These are phyloP conservation scores for Yamadazyma scolyti DNA, from an alignment of 805 yeast species.

Conservation along the genomic window DNA sequence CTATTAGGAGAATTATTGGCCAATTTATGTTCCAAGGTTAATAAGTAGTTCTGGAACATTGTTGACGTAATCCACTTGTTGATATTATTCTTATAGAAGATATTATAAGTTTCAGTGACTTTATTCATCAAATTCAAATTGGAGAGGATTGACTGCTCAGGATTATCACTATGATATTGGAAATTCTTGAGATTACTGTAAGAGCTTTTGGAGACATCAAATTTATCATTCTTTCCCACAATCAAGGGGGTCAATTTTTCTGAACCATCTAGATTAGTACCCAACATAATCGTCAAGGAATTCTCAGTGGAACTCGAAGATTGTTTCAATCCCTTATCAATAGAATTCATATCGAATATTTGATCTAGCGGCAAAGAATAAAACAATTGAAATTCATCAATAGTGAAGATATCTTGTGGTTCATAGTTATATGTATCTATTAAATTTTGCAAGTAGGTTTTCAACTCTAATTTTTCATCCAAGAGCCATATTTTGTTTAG, in stretches of 20 bases:
- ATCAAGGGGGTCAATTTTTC: slow-evolving; percentile 60
- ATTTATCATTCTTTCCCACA: slow-evolving; percentile 54
- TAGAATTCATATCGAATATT: slow-evolving; percentile 43
- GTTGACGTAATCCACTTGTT: slow-evolving; percentile 64
- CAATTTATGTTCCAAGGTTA: slow-evolving; percentile 56
- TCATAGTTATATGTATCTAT: slow-evolving; percentile 33
- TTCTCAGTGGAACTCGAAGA: slow-evolving; percentile 36
- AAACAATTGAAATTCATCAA: slow-evolving; percentile 59
- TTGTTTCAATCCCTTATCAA: slow-evolving; percentile 41
- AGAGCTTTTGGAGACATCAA: slow-evolving; percentile 27
- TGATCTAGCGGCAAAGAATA: slow-evolving; percentile 60
- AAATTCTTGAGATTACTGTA: slow-evolving; percentile 8
- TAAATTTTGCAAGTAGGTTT: slow-evolving; percentile 33
- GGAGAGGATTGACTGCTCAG: slow-evolving; percentile 2
- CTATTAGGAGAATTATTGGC: slow-evolving; percentile 39
- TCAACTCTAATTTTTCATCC: slow-evolving; percentile 52
- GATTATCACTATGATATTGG: slow-evolving; percentile 1
- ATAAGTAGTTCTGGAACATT: slow-evolving; percentile 58
- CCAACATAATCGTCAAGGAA: slow-evolving; percentile 53
- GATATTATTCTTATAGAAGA: slow-evolving; percentile 55
- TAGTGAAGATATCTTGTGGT: slow-evolving; percentile 52
- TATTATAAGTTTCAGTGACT: slow-evolving; percentile 47
- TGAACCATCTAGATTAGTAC: slow-evolving; percentile 59
- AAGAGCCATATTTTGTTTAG: slow-evolving; percentile 56
- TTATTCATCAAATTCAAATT: slow-evolving; percentile 27